phyloP scores from a whole-genome alignment of 2,329 filamentous ascomycete species.

The Monilinia vaccinii-corymbosi region DNA sequence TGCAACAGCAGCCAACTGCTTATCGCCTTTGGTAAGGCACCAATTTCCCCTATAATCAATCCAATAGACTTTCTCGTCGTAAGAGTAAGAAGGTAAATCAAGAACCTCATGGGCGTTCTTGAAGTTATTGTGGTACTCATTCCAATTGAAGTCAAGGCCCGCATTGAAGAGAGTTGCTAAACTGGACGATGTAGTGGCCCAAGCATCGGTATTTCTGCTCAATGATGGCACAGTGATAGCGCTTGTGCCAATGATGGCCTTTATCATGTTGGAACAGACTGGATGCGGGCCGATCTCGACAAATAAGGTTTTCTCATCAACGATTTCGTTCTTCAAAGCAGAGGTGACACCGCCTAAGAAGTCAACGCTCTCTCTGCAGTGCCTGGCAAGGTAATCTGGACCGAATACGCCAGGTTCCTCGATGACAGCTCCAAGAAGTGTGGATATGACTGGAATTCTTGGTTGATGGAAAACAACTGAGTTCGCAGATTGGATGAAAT shows the following conservation, averaged over 20 bases:
- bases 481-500: constrained; percentile 45
- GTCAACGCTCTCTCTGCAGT: constrained; percentile 61
- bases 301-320: constrained; percentile 57
- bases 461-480: constrained; percentile 47
- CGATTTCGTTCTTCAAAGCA: constrained; percentile 25
- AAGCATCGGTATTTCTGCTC: constrained; percentile 51
- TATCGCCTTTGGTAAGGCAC: constrained; percentile 54
- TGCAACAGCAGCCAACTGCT: constrained; percentile 46
- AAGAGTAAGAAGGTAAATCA: constrained; percentile 56
- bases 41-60: constrained; percentile 56
- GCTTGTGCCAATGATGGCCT: constrained; percentile 39
- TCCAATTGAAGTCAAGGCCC: constrained; percentile 57
- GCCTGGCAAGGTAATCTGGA: constrained; percentile 53
- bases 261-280: constrained; percentile 55
- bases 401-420: constrained; percentile 46
- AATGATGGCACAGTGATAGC: constrained; percentile 51
- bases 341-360: constrained; percentile 53
- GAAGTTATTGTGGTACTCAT: constrained; percentile 57
- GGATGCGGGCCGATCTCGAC: constrained; percentile 64
- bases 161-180: constrained; percentile 49
- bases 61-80: constrained; percentile 61
- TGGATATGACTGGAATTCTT: constrained; percentile 55
- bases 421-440: constrained; percentile 53
- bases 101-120: constrained; percentile 48
- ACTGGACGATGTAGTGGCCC: constrained; percentile 51